These are phyloP conservation scores for Maudiozyma bulderi DNA, from an alignment of 805 yeast species.

Conservation along the genomic window DNA sequence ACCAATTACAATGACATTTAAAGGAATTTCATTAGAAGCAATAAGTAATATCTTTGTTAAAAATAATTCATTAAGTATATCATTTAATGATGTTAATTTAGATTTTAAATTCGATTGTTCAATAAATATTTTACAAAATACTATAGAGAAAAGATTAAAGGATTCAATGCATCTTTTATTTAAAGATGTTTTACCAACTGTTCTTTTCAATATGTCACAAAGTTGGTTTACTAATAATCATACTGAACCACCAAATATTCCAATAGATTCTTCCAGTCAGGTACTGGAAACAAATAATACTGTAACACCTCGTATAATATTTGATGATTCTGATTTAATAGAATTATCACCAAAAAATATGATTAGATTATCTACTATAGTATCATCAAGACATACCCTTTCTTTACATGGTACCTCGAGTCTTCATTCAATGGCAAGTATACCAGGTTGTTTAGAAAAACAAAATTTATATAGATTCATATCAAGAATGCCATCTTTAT, in stretches of 20 bases:
- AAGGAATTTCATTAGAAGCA: conserved; percentile 26
- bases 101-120: conserved; percentile 31
- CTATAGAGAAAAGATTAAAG: conserved; percentile 28
- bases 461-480: conserved; percentile 26
- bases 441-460: conserved; percentile 29
- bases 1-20: conserved; percentile 29
- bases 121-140: conserved; percentile 26
- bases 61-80: conserved; percentile 26
- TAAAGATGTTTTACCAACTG: conserved; percentile 28
- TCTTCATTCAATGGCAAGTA: conserved; percentile 32
- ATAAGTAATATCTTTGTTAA: conserved; percentile 28
- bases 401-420: conserved; percentile 48
- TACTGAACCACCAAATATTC: conserved; percentile 2
- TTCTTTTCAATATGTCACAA: conserved; percentile 28
- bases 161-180: conserved; percentile 27
- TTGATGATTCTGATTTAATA: conserved; percentile 23
- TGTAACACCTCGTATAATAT: conserved; percentile 1
- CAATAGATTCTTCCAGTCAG: background rate
- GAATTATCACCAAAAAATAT: conserved; percentile 57
- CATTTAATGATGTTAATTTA: conserved; percentile 30
- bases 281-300: no score
- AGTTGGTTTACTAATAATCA: conserved; percentile 19
- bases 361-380: conserved; percentile 56
- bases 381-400: conserved; percentile 70
- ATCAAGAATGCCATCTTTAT: conserved; percentile 26